phyloP scores from a whole-genome alignment of 805 yeast genomes.

The Teunomyces funiuensis region DNA sequence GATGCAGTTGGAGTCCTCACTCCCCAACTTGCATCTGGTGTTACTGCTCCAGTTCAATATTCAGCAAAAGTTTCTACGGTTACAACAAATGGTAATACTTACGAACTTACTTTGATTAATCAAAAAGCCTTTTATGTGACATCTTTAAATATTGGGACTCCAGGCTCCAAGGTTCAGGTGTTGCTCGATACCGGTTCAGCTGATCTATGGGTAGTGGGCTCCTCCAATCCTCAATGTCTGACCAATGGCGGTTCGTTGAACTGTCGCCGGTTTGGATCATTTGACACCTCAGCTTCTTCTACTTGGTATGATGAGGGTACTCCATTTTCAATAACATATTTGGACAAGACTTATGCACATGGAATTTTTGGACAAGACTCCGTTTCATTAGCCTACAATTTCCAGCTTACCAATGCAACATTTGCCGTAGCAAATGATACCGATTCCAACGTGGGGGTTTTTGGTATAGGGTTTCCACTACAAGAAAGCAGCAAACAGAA shows the following conservation, averaged over 20 bases:
- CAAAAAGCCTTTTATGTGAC: slow-evolving; percentile 17
- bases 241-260: slow-evolving; percentile 23
- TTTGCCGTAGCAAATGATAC: slow-evolving; percentile 18
- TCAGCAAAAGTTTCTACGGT: background rate
- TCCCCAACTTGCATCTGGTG: background rate
- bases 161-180: slow-evolving; percentile 53
- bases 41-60: background rate
- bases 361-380: slow-evolving; percentile 47
- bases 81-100: background rate
- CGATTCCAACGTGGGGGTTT: slow-evolving; percentile 17
- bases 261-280: slow-evolving; percentile 21
- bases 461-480: slow-evolving; percentile 18
- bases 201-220: slow-evolving; percentile 58
- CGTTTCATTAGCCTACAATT: slow-evolving; percentile 14
- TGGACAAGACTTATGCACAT: slow-evolving; percentile 47
- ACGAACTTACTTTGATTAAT: slow-evolving; percentile 7
- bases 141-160: slow-evolving; percentile 49
- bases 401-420: slow-evolving; percentile 12
- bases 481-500: slow-evolving; percentile 17
- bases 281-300: slow-evolving; percentile 15
- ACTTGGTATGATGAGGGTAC: slow-evolving; percentile 13
- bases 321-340: slow-evolving; percentile 41
- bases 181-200: slow-evolving; percentile 77
- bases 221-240: slow-evolving; percentile 21
- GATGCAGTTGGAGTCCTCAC: slow-evolving; percentile 13